Conservation (phyloP, 768 basidiomycete species). For the Podaxis mareebaensis region DNA sequence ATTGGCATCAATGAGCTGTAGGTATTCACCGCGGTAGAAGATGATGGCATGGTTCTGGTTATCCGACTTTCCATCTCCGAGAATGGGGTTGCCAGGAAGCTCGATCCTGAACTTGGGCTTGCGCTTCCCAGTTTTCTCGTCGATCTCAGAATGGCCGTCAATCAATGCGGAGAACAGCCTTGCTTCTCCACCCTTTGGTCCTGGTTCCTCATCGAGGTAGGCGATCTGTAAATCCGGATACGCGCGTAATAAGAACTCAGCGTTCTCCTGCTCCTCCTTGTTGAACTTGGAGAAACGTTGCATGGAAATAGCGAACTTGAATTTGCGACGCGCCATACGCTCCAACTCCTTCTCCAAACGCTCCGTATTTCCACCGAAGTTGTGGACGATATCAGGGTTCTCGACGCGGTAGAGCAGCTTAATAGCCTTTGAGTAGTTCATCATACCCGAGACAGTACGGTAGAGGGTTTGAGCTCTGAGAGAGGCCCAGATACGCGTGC, state of each 20-base stretch:
- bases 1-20: slow-evolving; percentile 99
- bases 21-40: slow-evolving; percentile 98
- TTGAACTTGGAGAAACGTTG: slow-evolving; percentile 99
- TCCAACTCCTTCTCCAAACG: slow-evolving; percentile 94
- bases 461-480: slow-evolving; percentile 98
- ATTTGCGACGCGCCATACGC: slow-evolving; percentile 95
- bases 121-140: slow-evolving; percentile 84
- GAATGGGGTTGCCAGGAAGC: slow-evolving; percentile 96
- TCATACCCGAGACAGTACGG: slow-evolving; percentile 99
- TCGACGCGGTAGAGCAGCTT: slow-evolving; percentile 98
- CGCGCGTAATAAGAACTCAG: slow-evolving; percentile 95
- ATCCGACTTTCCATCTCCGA: slow-evolving; percentile 98
- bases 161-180: slow-evolving; percentile 91
- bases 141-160: slow-evolving; percentile 95
- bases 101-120: slow-evolving; percentile 98
- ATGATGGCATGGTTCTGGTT: slow-evolving; percentile 99
- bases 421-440: slow-evolving; percentile 99
- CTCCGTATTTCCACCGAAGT: slow-evolving; percentile 96
- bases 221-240: slow-evolving; percentile 99
- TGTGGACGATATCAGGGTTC: slow-evolving; percentile 96
- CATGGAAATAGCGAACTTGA: slow-evolving; percentile 98
- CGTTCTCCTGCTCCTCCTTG: slow-evolving; percentile 98
- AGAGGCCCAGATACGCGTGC: slow-evolving; percentile 99
- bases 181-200: slow-evolving; percentile 85
- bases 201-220: slow-evolving; percentile 94